Conservation (phyloP, 192 early-diverging fungal species). For the Phlyctochytrium planicorne region DNA sequence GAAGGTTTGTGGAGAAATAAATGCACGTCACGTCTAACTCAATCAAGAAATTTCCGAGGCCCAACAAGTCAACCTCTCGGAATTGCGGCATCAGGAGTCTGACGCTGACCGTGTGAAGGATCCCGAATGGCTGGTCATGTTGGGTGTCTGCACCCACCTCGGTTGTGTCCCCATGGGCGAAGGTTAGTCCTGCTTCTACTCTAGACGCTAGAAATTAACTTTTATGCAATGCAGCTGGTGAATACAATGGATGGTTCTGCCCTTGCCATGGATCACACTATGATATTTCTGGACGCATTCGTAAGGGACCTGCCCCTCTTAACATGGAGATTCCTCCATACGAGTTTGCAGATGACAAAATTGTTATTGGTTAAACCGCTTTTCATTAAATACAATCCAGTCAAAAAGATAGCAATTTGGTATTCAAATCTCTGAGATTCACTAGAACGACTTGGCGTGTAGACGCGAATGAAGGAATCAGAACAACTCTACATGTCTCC, state of each 20-base stretch:
- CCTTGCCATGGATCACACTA: conserved; percentile 99
- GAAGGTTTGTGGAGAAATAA: conserved; percentile 36
- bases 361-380: conserved; percentile 83
- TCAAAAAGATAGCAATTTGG: neutral
- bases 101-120: conserved; percentile 87
- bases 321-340: conserved; percentile 95
- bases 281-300: conserved; percentile 96
- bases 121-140: conserved; percentile 96
- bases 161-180: conserved; percentile 99
- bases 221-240: conserved; percentile 74
- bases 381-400: too few relatives aligned
- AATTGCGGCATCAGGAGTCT: conserved; percentile 87
- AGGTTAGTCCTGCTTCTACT: conserved; percentile 40
- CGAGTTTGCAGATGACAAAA: conserved; percentile 65
- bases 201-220: neutral
- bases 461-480: conserved; percentile 74
- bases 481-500: conserved; percentile 71
- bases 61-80: conserved; percentile 71
- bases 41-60: conserved; percentile 89
- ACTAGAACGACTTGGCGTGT: conserved; percentile 73
- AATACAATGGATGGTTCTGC: conserved; percentile 99
- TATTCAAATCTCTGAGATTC: conserved; percentile 69
- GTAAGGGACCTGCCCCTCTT: conserved; percentile 96
- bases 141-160: conserved; percentile 85
- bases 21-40: neutral